Evolutionary conservation across 257 asterid genomes (phyloP), one percentile per base, ranked within the genome.

Genomic region (Coffea canephora): DNA sequence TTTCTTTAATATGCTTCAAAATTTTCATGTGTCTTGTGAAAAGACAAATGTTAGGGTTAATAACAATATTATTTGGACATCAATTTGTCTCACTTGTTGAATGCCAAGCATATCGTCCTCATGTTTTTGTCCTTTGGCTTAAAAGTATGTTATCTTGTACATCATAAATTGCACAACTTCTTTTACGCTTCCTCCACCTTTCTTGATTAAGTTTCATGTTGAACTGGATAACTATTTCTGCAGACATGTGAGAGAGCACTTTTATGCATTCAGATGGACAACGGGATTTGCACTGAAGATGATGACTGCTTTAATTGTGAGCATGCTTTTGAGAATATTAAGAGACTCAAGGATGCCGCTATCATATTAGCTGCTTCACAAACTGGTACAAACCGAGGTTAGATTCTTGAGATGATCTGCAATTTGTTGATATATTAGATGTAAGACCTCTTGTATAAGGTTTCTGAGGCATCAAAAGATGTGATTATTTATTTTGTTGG

Each of bases 191-290:
- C 68, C 69, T 27, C 11, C 36, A 1, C 8, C 8, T 41, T 34
- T 25, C 69, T 39, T 55, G 41, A 74, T 62, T 76, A 23, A 75
- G 69, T 79, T 67, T 72, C 54, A 61, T 57, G 55, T 6, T 78
- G 66, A 52, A 78, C 76, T 64, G 71, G 73, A 49, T 78, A 57
- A 77, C 69, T 64, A 9, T 76, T 67, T 39, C 36, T 70, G 73
- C 81, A 95, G 98, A 95, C 95, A 80, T 95, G 95, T 81, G 94
- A 91, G 76, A 95, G 88, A 83, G 96, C 97, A 31, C 86, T 84
- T 45, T 57, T 69, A 76, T 84, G 87, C 89, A 77, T 80, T 78
- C 84, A 84, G 52, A 68, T 31, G 62, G 81, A 78, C 66, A 59
- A 46, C 23, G 8, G n/a, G 16, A 54, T 85, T 34, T 83, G 81